Evolutionary conservation across 176 grass and related monocot genomes (phyloP).

Genomic region (Musa acuminata): DNA sequence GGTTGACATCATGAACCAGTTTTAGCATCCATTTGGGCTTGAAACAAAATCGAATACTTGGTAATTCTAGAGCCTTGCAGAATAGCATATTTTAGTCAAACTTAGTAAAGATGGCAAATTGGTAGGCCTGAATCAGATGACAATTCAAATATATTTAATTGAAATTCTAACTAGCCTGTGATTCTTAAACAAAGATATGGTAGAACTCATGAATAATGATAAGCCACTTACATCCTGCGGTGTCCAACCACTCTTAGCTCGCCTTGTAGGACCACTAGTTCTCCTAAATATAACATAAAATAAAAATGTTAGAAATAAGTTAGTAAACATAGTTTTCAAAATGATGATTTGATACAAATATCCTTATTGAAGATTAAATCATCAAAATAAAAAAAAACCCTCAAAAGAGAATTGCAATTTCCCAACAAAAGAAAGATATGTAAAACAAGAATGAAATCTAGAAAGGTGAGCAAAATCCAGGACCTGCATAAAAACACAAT

Average conservation of each 20-base stretch:
- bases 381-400: neutral
- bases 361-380: neutral
- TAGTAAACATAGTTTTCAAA: neutral
- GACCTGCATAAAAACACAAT: neutral
- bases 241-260: constrained; percentile 98
- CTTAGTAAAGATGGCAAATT: neutral
- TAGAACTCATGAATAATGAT: neutral
- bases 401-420: neutral
- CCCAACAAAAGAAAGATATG: neutral
- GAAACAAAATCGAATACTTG: no score
- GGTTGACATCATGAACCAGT: no score
- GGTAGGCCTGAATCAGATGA: neutral
- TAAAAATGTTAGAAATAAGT: neutral
- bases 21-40: no score
- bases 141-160: neutral
- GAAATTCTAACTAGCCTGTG: no score
- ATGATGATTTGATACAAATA: neutral
- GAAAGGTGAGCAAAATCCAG: neutral
- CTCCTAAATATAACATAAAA: constrained; percentile 34
- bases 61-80: no score
- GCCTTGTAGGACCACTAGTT: constrained; percentile 90
- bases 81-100: no score
- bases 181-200: neutral
- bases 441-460: neutral
- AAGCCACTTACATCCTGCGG: constrained; percentile 50